Conservation (phyloP, 805 yeast genomes). For the Candida manassasensis region DNA sequence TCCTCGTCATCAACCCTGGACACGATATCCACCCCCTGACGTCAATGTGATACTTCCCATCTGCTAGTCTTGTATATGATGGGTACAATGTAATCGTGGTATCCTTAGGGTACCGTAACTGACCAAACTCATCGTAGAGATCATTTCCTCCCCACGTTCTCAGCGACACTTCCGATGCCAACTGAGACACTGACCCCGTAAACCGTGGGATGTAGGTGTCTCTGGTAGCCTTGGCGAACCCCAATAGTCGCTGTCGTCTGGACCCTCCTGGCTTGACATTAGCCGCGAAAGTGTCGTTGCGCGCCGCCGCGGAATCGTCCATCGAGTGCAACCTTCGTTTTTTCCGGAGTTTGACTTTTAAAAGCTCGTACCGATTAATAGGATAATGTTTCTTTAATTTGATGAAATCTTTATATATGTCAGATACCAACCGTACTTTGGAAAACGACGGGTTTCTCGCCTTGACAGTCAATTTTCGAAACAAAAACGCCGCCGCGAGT, state of each 20-base stretch:
- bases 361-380: conserved; percentile 8
- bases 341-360: conserved; percentile 8
- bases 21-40: conserved; percentile 71
- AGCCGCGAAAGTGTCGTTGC: neutral
- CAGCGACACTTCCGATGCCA: conserved; percentile 43
- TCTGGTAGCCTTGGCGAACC: conserved; percentile 50
- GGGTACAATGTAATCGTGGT: conserved; percentile 52
- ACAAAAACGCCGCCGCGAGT: conserved; percentile 17
- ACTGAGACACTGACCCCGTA: conserved; percentile 43
- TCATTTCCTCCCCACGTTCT: conserved; percentile 22
- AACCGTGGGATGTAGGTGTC: conserved; percentile 54
- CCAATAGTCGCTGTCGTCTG: conserved; percentile 44
- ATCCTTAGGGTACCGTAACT: conserved; percentile 45
- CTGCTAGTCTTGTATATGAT: conserved; percentile 27
- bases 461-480: conserved; percentile 6
- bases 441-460: conserved; percentile 11
- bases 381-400: conserved; percentile 19
- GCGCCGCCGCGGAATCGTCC: neutral
- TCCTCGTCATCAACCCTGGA: conserved; percentile 67
- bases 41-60: conserved; percentile 40
- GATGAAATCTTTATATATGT: conserved; percentile 30
- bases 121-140: conserved; percentile 24
- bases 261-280: conserved; percentile 12
- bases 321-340: conserved; percentile 2
- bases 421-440: conserved; percentile 21